phyloP scores from a whole-genome alignment of 345 rosid species.

The Hibiscus tridactylites region DNA sequence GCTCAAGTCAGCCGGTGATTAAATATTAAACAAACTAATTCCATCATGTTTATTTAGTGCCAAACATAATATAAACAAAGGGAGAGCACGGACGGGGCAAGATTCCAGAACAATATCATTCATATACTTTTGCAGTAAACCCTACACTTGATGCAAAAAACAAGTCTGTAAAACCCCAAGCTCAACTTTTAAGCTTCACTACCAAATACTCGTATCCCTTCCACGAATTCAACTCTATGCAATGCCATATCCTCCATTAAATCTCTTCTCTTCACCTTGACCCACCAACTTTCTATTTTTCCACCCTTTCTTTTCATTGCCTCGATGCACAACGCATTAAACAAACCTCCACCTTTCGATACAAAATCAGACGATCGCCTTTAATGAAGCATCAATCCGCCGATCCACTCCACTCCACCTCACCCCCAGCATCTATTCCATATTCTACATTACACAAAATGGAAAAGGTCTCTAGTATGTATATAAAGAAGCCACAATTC shows the following conservation, averaged over 20 bases:
- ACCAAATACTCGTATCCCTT: neutral
- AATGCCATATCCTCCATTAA: constrained; percentile 12
- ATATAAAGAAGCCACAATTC: too few species aligned
- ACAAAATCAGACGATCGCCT: neutral
- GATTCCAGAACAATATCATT: constrained; percentile 10
- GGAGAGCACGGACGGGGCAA: neutral
- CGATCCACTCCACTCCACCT: constrained; percentile 3
- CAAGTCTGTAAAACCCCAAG: neutral
- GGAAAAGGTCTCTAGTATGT: constrained; percentile 10
- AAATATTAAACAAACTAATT: constrained; percentile 10
- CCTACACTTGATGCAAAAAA: constrained; percentile 5
- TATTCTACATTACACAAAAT: constrained; percentile 25
- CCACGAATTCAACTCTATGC: neutral
- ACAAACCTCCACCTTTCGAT: constrained; percentile 1
- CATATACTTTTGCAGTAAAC: neutral
- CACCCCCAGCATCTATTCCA: constrained; percentile 35
- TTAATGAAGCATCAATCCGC: constrained; percentile 14
- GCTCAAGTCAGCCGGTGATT: constrained; percentile 12
- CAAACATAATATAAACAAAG: constrained; percentile 5
- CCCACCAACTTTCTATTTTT: neutral
- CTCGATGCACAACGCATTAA: constrained; percentile 10
- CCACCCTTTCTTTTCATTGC: constrained; percentile 3
- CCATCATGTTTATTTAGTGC: neutral
- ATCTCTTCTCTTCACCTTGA: constrained; percentile 11
- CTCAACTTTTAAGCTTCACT: neutral